Percentiles rank a stretch among this genome's conserved stretches.
These are phyloP conservation scores for Salix caprea DNA, from an alignment of 345 rosid genomes.

Conservation along the genomic window DNA sequence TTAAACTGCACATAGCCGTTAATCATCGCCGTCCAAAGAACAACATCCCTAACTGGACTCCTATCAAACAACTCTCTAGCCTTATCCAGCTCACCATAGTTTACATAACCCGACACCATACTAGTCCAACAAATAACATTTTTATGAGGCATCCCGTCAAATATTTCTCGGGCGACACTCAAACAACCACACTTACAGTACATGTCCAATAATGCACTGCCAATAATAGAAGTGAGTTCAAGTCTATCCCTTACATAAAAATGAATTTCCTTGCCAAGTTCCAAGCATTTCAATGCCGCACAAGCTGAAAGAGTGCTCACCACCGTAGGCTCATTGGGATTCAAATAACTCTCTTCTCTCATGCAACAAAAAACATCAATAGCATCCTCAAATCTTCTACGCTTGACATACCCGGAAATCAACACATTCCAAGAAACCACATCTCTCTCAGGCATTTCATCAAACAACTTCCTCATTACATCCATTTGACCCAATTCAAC, in stretches of 20 bases:
- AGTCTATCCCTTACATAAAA: conserved; percentile 35
- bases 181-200: conserved; percentile 67
- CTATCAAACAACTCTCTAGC: conserved; percentile 67
- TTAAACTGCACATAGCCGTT: conserved; percentile 74
- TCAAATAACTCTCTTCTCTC: conserved; percentile 38
- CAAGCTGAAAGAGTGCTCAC: conserved; percentile 74
- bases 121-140: conserved; percentile 77
- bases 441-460: conserved; percentile 62
- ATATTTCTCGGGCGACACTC: conserved; percentile 38
- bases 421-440: conserved; percentile 69
- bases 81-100: conserved; percentile 43
- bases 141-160: conserved; percentile 43
- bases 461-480: conserved; percentile 47
- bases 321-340: conserved; percentile 57
- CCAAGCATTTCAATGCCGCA: conserved; percentile 42
- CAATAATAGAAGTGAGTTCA: conserved; percentile 42
- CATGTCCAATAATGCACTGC: conserved; percentile 67
- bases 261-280: conserved; percentile 53
- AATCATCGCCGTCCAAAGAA: conserved; percentile 88
- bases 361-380: conserved; percentile 40
- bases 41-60: conserved; percentile 61
- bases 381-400: conserved; percentile 50
- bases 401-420: conserved; percentile 53
- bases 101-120: conserved; percentile 60
- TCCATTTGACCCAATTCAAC: conserved; percentile 34